These are phyloP conservation scores for Vigna unguiculata DNA, from an alignment of 306 rosid genomes.

Conservation along the genomic window DNA sequence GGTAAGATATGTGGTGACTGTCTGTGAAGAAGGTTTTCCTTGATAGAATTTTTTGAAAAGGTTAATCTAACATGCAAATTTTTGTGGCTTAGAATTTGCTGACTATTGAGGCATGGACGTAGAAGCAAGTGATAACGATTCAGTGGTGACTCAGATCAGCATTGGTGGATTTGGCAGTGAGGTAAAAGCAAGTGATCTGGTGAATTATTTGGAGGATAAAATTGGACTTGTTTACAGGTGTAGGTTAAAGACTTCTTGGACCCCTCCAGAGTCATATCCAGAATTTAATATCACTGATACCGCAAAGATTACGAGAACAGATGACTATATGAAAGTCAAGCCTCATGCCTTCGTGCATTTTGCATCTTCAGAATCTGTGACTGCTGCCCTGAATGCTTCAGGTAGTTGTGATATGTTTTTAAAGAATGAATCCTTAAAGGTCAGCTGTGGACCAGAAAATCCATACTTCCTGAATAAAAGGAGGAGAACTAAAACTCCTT, in stretches of 20 bases:
- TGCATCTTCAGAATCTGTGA: conserved; percentile 54
- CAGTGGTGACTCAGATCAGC: conserved; percentile 77
- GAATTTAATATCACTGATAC: conserved; percentile 51
- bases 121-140: conserved; percentile 47
- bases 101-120: conserved; percentile 55
- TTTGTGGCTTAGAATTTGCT: conserved; percentile 36
- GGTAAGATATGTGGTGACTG: neutral
- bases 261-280: conserved; percentile 79
- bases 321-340: conserved; percentile 59
- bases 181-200: conserved; percentile 63
- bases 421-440: conserved; percentile 56
- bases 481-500: conserved; percentile 69
- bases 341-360: conserved; percentile 96
- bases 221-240: conserved; percentile 76
- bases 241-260: conserved; percentile 83
- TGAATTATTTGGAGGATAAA: conserved; percentile 55
- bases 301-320: conserved; percentile 32
- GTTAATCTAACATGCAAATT: conserved; percentile 5
- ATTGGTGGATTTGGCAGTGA: conserved; percentile 74
- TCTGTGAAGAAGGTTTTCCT: neutral
- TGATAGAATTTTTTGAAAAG: no score
- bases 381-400: conserved; percentile 55
- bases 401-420: conserved; percentile 57
- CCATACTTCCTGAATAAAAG: conserved; percentile 62
- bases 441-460: conserved; percentile 69